Evolutionary conservation across 139 green algal genomes (phyloP).

Genomic region (Medakamo hakoo): DNA sequence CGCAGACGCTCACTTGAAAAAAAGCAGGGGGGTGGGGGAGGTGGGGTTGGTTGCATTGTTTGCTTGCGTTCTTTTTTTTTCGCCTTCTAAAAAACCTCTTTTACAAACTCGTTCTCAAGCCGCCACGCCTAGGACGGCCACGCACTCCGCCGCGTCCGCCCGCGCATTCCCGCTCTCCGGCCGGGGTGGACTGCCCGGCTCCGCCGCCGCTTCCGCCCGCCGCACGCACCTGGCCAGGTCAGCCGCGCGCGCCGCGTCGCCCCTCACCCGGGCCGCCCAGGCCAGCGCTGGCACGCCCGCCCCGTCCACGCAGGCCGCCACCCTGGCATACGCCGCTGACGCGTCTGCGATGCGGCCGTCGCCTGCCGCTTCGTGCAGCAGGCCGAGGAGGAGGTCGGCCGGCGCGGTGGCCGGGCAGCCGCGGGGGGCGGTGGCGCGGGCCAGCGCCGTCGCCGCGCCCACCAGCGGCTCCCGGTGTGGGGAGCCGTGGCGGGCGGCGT

Average conservation of each 20-base stretch:
- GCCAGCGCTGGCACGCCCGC: background rate
- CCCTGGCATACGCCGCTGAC: background rate
- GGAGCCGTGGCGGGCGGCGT: background rate
- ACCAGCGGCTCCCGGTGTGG: background rate
- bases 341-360: background rate
- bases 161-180: too few species aligned
- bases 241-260: background rate
- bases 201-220: too few species aligned
- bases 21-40: too few species aligned
- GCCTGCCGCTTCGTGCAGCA: background rate
- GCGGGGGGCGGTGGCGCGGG: too few species aligned
- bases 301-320: background rate
- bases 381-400: background rate
- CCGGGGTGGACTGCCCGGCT: background rate
- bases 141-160: background rate
- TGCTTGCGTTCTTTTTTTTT: too few species aligned
- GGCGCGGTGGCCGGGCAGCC: background rate
- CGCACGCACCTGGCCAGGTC: background rate
- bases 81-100: too few species aligned
- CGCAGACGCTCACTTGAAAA: background rate
- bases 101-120: background rate
- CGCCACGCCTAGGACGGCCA: background rate
- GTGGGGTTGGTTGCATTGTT: too few species aligned
- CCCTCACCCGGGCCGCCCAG: background rate
- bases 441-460: too few species aligned